phyloP scores from a whole-genome alignment of 192 early-diverging fungal genomes.

The Entomortierella parvispora region DNA sequence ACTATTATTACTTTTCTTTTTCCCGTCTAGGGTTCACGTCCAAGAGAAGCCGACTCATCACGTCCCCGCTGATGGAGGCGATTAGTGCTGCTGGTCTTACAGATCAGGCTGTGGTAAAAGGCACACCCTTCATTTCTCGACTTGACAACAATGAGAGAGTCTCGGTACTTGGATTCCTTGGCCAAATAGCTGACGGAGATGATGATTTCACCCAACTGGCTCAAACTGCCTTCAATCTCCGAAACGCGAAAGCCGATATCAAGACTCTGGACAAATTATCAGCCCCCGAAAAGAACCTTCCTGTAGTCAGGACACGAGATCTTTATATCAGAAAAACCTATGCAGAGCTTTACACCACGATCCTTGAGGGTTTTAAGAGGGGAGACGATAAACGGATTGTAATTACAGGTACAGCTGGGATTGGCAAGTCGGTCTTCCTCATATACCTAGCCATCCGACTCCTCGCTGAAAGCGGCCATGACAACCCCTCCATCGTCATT shows the following conservation, averaged over 20 bases:
- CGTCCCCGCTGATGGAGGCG: constrained; percentile 11
- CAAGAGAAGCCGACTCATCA: neutral
- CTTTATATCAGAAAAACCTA: constrained; percentile 36
- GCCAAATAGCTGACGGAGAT: neutral
- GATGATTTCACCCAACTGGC: neutral
- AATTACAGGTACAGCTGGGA: constrained; percentile 45
- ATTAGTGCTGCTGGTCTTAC: constrained; percentile 13
- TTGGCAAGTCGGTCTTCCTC: constrained; percentile 48
- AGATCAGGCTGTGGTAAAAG: constrained; percentile 21
- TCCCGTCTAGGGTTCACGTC: constrained; percentile 5
- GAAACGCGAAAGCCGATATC: neutral
- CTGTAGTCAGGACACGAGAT: constrained; percentile 13
- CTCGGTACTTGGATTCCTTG: constrained; percentile 12
- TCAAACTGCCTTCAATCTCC: neutral
- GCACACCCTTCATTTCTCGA: neutral
- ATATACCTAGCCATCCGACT: constrained; percentile 43
- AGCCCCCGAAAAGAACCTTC: constrained; percentile 3
- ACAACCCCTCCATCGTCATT: constrained; percentile 31
- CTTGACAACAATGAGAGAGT: constrained; percentile 13
- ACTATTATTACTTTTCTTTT: no score
- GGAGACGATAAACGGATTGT: constrained; percentile 8
- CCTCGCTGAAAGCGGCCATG: constrained; percentile 28
- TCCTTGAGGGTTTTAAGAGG: constrained; percentile 3
- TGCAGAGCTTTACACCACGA: constrained; percentile 25
- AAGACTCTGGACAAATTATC: constrained; percentile 11